phyloP scores from a whole-genome alignment of 257 asterid genomes.

The Ocimum tenuiflorum region DNA sequence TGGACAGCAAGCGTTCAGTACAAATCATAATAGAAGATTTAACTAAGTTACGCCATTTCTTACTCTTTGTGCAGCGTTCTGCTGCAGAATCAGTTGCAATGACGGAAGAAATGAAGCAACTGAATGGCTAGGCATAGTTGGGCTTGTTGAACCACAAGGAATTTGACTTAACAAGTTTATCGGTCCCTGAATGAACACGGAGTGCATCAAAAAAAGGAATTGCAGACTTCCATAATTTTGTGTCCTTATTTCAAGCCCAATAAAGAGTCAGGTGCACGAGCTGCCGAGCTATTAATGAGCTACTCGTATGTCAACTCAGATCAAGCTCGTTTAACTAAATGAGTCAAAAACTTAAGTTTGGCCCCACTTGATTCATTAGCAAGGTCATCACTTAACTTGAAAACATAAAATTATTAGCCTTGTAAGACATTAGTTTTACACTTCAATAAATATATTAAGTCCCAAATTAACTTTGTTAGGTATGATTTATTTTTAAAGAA shows the following conservation, averaged over 20 bases:
- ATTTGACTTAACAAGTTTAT: constrained; percentile 30
- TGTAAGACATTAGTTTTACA: no score
- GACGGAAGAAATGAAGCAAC: constrained; percentile 58
- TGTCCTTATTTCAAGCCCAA: not conserved
- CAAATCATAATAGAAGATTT: constrained; percentile 13
- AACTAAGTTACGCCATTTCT: constrained; percentile 17
- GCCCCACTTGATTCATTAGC: no score
- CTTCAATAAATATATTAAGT: no score
- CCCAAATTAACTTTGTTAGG: no score
- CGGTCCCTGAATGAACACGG: constrained; percentile 39
- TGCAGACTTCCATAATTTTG: not conserved
- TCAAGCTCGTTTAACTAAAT: no score
- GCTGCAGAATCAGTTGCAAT: constrained; percentile 63
- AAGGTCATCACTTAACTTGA: no score
- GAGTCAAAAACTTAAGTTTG: no score
- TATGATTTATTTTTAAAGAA: no score
- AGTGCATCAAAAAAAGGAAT: not conserved
- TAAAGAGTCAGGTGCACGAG: not conserved
- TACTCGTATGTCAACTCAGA: no score
- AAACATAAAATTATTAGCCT: no score
- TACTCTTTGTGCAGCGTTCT: constrained; percentile 66
- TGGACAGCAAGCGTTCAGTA: constrained; percentile 26
- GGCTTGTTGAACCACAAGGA: constrained; percentile 48
- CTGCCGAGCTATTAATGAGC: no score
- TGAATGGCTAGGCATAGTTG: constrained; percentile 30